Evolutionary conservation across 768 basidiomycete species (phyloP), one percentile per base, ranked within the genome.

Genomic region (Amanita polypyramis): DNA sequence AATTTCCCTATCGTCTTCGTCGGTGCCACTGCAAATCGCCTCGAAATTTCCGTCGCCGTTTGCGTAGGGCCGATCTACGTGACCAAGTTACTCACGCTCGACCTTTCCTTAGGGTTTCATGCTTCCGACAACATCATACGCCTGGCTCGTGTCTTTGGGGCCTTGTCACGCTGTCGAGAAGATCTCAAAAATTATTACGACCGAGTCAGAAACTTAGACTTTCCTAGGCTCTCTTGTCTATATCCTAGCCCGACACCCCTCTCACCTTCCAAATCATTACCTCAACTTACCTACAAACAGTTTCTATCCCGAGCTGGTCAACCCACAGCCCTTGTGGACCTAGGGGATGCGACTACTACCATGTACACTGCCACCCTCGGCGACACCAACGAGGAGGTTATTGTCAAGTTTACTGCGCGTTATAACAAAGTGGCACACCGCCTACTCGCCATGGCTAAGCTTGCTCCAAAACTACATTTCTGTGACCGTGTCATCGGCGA

Each of bases 361-460:
- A 51, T 58, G 25, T 58, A 56, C 21, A 40, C 40, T 43, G 57
- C 55, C 44, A 55, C 51, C 11, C 55, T 54, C 20, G 51, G 40
- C 4, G 53, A 37, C 34, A 45, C 30, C 40, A 19, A 50, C 27
- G 20, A 52, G 19, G 53, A 51, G 43, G 55, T 58, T 37, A 45
- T 58, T 40, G 53, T 58, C 55, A 58, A 58, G 44, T 58, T 58
- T 43, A 51, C 56, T 5, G 29, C 50, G 17, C 55, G 52, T 40
- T 58, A 58, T 32, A 55, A 55, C 41, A 30, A 34, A 43, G 32
- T 20, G 25, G 58, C 56, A 11, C 56, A 58, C 33, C n/a, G 23
- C 11, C 43, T 59, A 9, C 51, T 57, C 14, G 51, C 56, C 7
- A 32, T 53, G 4, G 51, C 48, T 12, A 32, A 33, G 10, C 45